Percentiles rank a stretch among this genome's conserved stretches.
These are phyloP conservation scores for Thielaviopsis euricoi DNA, from an alignment of 2,329 filamentous ascomycete species.

Conservation along the genomic window DNA sequence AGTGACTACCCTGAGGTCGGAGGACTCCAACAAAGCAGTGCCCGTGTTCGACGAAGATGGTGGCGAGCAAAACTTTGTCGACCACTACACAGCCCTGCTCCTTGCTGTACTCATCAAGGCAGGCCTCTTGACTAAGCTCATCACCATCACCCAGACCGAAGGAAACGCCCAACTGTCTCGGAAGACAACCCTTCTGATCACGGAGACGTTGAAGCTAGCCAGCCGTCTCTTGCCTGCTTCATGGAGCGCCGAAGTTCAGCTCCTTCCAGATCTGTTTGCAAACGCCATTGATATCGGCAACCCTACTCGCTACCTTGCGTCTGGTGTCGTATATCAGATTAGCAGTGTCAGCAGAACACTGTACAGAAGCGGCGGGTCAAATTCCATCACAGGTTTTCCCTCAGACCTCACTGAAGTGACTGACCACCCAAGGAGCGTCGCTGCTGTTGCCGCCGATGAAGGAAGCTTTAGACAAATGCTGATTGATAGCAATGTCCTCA, in stretches of 20 bases:
- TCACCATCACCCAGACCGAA: conserved; percentile 50
- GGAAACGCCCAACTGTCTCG: conserved; percentile 58
- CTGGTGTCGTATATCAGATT: conserved; percentile 89
- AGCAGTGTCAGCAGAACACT: conserved; percentile 92
- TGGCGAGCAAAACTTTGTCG: conserved; percentile 68
- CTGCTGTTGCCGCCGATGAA: conserved; percentile 27
- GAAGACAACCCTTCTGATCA: conserved; percentile 79
- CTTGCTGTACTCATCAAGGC: conserved; percentile 72
- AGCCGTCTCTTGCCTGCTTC: conserved; percentile 67
- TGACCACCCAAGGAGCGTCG: conserved; percentile 28
- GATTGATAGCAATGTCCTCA: conserved; percentile 70
- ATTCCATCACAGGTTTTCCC: not conserved
- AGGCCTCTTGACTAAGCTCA: conserved; percentile 47
- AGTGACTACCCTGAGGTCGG: conserved; percentile 64
- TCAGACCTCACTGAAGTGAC: conserved; percentile 31
- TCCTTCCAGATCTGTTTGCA: conserved; percentile 71
- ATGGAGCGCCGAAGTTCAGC: conserved; percentile 72
- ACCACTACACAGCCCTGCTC: conserved; percentile 84
- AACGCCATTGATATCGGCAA: conserved; percentile 56
- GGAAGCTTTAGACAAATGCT: conserved; percentile 46
- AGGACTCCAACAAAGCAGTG: conserved; percentile 29
- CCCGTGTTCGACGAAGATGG: conserved; percentile 46
- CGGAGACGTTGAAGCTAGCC: conserved; percentile 78
- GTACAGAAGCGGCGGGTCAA: conserved; percentile 48
- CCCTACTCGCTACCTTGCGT: conserved; percentile 62